Evolutionary conservation across 164 flowering plant genomes (phyloP).

Genomic region (Euptelea pleiosperma): DNA sequence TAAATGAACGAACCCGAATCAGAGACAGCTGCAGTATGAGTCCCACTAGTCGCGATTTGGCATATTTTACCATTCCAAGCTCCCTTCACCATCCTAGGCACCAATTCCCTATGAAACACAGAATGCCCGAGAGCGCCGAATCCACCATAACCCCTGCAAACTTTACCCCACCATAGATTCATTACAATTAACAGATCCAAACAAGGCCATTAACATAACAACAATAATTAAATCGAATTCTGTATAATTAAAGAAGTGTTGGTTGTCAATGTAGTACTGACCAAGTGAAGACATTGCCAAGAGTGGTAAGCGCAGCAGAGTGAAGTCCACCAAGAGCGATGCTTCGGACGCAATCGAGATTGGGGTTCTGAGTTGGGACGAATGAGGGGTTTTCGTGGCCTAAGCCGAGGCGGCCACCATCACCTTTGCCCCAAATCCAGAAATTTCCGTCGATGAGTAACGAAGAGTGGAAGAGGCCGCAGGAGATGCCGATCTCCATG

Average conservation of each 20-base stretch:
- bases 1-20: conserved; percentile 48
- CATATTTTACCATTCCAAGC: conserved; percentile 58
- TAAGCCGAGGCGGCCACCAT: conserved; percentile 84
- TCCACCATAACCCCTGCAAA: conserved; percentile 99
- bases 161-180: conserved; percentile 33
- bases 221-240: no score
- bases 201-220: no score
- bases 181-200: not conserved
- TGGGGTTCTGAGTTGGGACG: conserved; percentile 59
- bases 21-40: conserved; percentile 84
- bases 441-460: conserved; percentile 58
- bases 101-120: conserved; percentile 71
- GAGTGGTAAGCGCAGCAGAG: conserved; percentile 55
- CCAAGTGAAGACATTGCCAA: conserved; percentile 83
- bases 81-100: conserved; percentile 72
- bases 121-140: conserved; percentile 96
- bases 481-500: conserved; percentile 61
- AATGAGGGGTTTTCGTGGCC: conserved; percentile 70
- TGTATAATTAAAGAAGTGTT: no score
- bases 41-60: conserved; percentile 81
- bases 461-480: conserved; percentile 85
- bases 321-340: conserved; percentile 84
- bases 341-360: conserved; percentile 42
- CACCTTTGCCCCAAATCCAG: conserved; percentile 98
- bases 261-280: no score